Evolutionary conservation across 192 early-diverging fungal species (phyloP), one percentile per base, ranked within the genome.

Genomic region (Entomortierella chlamydospora): DNA sequence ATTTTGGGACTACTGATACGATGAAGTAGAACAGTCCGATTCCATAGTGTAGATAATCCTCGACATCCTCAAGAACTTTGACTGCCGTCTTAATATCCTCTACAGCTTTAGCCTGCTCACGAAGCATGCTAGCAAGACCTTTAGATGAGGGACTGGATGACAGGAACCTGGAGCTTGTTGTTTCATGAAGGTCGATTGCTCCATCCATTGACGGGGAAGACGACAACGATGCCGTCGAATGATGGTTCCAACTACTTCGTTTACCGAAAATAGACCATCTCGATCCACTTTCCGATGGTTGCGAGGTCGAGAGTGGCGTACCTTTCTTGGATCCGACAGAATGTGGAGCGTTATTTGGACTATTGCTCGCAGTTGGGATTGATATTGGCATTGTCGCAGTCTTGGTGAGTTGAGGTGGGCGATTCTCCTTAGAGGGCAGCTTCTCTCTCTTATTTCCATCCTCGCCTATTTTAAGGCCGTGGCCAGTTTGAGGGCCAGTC

Each of bases 1-100:
- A 68, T n/a, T 82, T 73, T 28, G 73, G 73, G 12, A 83, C 82
- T 22, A 81, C 64, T 23, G 72, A 64, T 10, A 81, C 67, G 33
- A 83, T 76, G 53, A 83, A 83, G 53, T 81, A 80, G 57, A 83
- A 81, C 12, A 83, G 26, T 4, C 82, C 82, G 42, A 83, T 66
- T 17, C 82, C 82, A 41, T 81, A 83, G n/a, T 68, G 54, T 37
- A 83, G 25, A 57, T 70, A 83, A 34, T 83, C 82, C 20, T 83
- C 76, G 33, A 81, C 25, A 64, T 83, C 82, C 23, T 71, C 62
- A 10, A 76, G 63, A 12, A 83, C 65, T 22, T 56, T 59, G 62
- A 79, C 68, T 0, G 76, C 76, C 7, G 62, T 64, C 57, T 70
- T 70, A 28, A 79, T 58, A 1, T 79, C 76, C 8, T 83, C 77